A percentile compares a stretch with the other conserved stretches of the same genome.
Evolutionary conservation across 495 filamentous ascomycete genomes (phyloP).

Genomic region (Penicillium chermesinum): DNA sequence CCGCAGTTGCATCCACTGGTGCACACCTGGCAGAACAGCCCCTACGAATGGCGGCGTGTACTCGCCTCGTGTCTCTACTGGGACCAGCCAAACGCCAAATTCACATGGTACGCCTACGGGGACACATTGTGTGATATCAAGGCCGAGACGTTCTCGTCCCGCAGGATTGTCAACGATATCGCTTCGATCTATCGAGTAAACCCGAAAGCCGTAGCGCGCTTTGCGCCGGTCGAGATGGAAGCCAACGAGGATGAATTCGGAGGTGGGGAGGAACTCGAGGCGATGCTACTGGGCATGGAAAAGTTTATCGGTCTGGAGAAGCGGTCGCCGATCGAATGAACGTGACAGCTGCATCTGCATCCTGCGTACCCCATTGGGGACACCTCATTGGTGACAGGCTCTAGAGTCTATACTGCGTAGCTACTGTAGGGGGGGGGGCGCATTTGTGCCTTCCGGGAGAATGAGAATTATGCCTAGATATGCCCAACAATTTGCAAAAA

Average conservation of each 20-base stretch:
- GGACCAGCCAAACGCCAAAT: slow-evolving; percentile 38
- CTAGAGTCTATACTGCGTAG: not conserved
- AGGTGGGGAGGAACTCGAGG: slow-evolving; percentile 31
- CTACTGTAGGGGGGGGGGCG: not conserved
- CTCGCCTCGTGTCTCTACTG: slow-evolving; percentile 60
- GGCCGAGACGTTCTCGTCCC: slow-evolving; percentile 28
- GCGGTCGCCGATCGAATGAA: slow-evolving; percentile 18
- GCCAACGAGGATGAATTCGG: slow-evolving; percentile 17
- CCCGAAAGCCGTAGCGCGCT: slow-evolving; percentile 26
- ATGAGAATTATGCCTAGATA: not conserved
- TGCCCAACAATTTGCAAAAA: no score
- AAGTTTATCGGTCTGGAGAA: slow-evolving; percentile 11
- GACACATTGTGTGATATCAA: slow-evolving; percentile 61
- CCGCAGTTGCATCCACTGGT: slow-evolving; percentile 38
- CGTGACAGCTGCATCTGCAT: not conserved
- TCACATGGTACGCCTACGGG: slow-evolving; percentile 55
- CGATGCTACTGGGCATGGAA: slow-evolving; percentile 5
- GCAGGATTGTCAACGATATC: slow-evolving; percentile 25
- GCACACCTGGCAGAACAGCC: slow-evolving; percentile 40
- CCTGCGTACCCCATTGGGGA: not conserved
- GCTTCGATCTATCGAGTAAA: slow-evolving; percentile 31
- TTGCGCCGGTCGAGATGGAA: slow-evolving; percentile 16
- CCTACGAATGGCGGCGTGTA: slow-evolving; percentile 38
- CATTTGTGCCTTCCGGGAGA: no score
- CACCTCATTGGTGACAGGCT: not conserved